Conservation (phyloP, 352 stramenopile genomes). For the Globisporangium recalcitrans region DNA sequence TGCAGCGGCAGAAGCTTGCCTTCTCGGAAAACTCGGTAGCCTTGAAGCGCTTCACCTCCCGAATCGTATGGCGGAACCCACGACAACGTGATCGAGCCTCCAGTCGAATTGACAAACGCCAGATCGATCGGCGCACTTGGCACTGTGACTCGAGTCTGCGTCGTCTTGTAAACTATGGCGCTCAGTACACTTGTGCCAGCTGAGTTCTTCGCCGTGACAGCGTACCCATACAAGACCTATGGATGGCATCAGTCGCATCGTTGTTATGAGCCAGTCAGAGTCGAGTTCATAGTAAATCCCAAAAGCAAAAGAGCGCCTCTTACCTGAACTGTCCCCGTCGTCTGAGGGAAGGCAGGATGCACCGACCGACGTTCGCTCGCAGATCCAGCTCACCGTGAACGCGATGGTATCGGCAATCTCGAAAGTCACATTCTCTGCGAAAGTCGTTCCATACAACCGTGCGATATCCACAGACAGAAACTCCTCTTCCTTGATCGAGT, state of each 20-base stretch:
- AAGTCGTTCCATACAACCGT: slow-evolving; percentile 24
- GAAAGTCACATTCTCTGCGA: slow-evolving; percentile 19
- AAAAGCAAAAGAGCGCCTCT: background rate
- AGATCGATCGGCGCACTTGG: slow-evolving; percentile 29
- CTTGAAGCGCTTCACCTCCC: slow-evolving; percentile 31
- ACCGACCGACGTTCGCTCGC: slow-evolving; percentile 4
- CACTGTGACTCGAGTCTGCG: slow-evolving; percentile 15
- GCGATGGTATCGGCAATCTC: slow-evolving; percentile 13
- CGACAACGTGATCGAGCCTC: slow-evolving; percentile 36
- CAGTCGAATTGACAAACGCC: slow-evolving; percentile 5
- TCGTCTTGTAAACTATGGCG: slow-evolving; percentile 18
- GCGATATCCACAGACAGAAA: slow-evolving; percentile 18
- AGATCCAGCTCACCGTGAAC: slow-evolving; percentile 1
- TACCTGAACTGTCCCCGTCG: slow-evolving; percentile 22
- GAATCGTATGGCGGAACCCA: slow-evolving; percentile 42
- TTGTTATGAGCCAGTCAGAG: no score
- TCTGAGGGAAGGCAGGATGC: slow-evolving; percentile 14
- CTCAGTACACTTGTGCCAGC: slow-evolving; percentile 32
- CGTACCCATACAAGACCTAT: slow-evolving; percentile 53
- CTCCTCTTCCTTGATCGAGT: slow-evolving; percentile 16
- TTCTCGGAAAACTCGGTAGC: slow-evolving; percentile 41
- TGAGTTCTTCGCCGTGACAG: slow-evolving; percentile 34
- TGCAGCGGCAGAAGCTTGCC: background rate
- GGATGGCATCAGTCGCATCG: no score
- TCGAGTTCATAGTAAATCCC: no score